These are phyloP conservation scores for Aspergillus cavernicola DNA, from an alignment of 495 filamentous ascomycete genomes.

Conservation along the genomic window DNA sequence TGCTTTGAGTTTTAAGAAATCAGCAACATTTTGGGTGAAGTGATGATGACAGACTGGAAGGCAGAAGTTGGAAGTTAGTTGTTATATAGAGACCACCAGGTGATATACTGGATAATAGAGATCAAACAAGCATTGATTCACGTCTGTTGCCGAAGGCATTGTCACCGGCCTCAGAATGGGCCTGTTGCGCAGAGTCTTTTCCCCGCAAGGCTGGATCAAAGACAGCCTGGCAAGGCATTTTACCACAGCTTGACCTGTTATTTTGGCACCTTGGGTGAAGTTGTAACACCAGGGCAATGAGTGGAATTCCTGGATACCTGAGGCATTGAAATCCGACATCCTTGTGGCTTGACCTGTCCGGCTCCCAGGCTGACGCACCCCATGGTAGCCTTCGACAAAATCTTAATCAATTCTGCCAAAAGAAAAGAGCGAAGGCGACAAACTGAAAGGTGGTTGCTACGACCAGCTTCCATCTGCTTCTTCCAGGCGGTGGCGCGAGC, in stretches of 20 bases:
- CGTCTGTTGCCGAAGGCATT: not conserved
- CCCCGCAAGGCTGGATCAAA: not conserved
- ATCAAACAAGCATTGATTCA: not conserved
- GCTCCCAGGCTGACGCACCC: conserved; percentile 12
- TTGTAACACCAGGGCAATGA: conserved; percentile 6
- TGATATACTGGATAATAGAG: not conserved
- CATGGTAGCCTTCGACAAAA: conserved; percentile 2
- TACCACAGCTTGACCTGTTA: conserved; percentile 1
- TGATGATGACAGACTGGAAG: not conserved
- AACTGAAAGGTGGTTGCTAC: conserved; percentile 11
- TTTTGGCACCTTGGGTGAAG: conserved; percentile 12
- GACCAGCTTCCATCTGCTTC: conserved; percentile 42
- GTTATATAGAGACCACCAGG: not conserved
- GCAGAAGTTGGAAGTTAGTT: too few relatives aligned
- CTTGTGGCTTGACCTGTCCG: too few relatives aligned
- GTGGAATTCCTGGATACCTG: not conserved
- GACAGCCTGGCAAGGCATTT: conserved; percentile 14
- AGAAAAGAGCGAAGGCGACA: not conserved
- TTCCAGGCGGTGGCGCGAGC: conserved; percentile 29
- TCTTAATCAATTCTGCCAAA: not conserved
- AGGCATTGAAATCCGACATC: conserved; percentile 33
- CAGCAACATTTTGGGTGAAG: too few relatives aligned
- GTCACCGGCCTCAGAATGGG: not conserved
- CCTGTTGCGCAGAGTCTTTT: not conserved
- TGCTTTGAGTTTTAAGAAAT: too few relatives aligned